phyloP scores from a whole-genome alignment of 306 rosid genomes.

The Crotalaria pallida region DNA sequence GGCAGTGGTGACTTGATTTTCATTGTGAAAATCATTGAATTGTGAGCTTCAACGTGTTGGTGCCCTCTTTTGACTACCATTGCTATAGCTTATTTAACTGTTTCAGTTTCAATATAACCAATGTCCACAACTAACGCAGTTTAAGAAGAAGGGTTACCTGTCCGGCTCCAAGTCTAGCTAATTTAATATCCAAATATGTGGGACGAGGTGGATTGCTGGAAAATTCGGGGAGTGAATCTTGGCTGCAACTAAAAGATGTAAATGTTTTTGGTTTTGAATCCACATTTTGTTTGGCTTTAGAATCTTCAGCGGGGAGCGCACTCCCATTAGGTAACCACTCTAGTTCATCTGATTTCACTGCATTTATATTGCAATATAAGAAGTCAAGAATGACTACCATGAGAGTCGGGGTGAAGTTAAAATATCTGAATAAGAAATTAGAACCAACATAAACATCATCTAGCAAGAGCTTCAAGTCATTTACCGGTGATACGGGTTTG shows the following conservation, averaged over 20 bases:
- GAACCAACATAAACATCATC: neutral
- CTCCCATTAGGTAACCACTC: constrained; percentile 90
- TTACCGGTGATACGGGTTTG: constrained; percentile 60
- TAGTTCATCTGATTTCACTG: constrained; percentile 68
- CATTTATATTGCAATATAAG: constrained; percentile 28
- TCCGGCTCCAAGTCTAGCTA: constrained; percentile 79
- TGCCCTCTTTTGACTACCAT: too few species aligned
- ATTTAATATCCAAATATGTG: constrained; percentile 45
- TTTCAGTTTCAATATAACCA: constrained; percentile 5
- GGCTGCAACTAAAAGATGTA: constrained; percentile 78
- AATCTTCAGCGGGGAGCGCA: constrained; percentile 44
- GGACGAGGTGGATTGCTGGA: constrained; percentile 44
- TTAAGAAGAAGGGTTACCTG: constrained; percentile 51
- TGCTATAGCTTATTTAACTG: neutral
- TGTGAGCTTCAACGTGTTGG: too few species aligned
- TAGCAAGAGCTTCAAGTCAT: neutral
- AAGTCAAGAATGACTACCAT: neutral
- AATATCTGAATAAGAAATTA: neutral
- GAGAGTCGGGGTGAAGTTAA: neutral
- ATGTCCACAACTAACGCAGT: neutral
- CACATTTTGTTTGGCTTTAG: constrained; percentile 36
- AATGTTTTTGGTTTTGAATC: constrained; percentile 61
- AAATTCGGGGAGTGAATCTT: constrained; percentile 63
- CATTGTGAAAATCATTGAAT: too few species aligned
- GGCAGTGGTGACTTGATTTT: too few species aligned